Base-by-base conservation (phyloP, 2,329 filamentous ascomycete genomes). In the Lachnellula hyalina region DNA sequence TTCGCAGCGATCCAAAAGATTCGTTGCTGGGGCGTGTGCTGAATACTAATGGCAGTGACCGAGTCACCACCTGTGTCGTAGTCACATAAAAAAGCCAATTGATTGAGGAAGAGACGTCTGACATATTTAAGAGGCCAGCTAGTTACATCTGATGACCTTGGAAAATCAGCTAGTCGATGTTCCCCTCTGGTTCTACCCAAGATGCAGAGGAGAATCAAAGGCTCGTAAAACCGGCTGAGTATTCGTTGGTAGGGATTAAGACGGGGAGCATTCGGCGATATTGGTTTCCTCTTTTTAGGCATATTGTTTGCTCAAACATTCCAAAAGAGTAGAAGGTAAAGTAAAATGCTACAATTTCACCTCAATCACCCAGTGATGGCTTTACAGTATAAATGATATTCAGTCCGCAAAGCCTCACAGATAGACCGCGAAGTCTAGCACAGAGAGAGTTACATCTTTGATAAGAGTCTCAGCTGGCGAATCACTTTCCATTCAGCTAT, bases 1-100 rank as follows among this genome's bases (percentile, higher is more conserved):
- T 79, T 80, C 1, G 70, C 71, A 3, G 77, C 71, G 7, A 78
- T 49, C 72, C 75, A 78, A 40, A 77, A 76, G 2, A 69, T 64
- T 49, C 69, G 70, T n/a, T 60, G 58, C 0, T 69, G 54, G 1
- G 61, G 38, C 0, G 44, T 55, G 0, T 72, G 63, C 55, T 79
- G 70, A 1, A 77, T 59, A 0, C 69, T 75, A 25, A 80, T 71
- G 0, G 77, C 71, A 0, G 77, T 73, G n/a, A 72, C 74, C 0
- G 72, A 72, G 2, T 66, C 59, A 2, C 77, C 77, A 0, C 77
- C 77, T 57, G 77, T 79, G 0, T 66, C 58, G 47, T 71, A 71
- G 52, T 79, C 77, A 56, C 75, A 78, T 6, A 80, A 59, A 59
- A 73, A 77, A 8, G 74, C 68, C 1, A 79, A 61, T 28, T 72